Evolutionary conservation across 2,329 filamentous ascomycete genomes (phyloP), one percentile per base, ranked within the genome.

Genomic region (Xylaria multiplex): DNA sequence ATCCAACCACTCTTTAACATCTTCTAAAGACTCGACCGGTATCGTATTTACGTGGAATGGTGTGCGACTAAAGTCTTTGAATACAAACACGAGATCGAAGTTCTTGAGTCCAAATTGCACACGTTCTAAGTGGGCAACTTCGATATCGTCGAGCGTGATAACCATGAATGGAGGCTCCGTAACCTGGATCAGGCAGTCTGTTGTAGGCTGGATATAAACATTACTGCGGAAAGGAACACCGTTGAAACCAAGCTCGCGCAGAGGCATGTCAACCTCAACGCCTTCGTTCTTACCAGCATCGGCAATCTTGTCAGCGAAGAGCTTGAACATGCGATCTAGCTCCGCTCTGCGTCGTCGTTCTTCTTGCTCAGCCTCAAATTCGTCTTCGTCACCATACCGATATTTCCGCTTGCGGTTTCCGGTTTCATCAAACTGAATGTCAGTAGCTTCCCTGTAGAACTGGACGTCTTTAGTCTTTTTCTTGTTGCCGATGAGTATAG

Each of bases 391-490:
- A 49, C 96, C 96, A 76, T 97, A 98, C 55, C 96, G 90, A 80
- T 98, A 97, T 81, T 97, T 97, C 71, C 96, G 92, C 83, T 97
- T 97, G 70, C 96, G 88, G 81, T 98, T 99, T 72, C 96, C 96
- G 54, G 96, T 99, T 82, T 99, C 96, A 75, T 99, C 96, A 73
- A 99, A 98, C 76, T 97, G 93, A 78, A 99, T 98, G 72, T 99
- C 96, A 0, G 96, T 98, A 3, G 96, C 96, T 82, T 99, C 96
- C 60, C 96, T 89, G 76, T 97, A 97, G 81, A 99, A 99, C 74
- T 99, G 96, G 1, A 99, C 92, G 78, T 99, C 96, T 82, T 96
- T 97, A 11, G 96, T 97, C 88, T 99, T 99, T 83, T 97, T 96
- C 81, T 90, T 88, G 85, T 97, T 98, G 67, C 96, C 96, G 69